Conservation (phyloP, 305 asterid species). For the Plantago lanceolata region DNA sequence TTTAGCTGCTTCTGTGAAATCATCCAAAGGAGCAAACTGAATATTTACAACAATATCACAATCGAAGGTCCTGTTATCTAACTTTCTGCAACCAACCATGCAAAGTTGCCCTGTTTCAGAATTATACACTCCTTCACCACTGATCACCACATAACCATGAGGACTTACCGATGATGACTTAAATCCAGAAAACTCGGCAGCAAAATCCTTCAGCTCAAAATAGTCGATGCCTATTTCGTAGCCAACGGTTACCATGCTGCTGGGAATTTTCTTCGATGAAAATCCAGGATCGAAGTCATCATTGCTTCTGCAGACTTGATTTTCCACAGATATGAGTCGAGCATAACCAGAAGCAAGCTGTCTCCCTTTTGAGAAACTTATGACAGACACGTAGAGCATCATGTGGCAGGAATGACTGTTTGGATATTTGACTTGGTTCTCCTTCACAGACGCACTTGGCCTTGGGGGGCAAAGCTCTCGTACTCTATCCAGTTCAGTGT, state of each 20-base stretch:
- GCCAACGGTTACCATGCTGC: constrained; percentile 37
- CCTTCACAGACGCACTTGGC: constrained; percentile 20
- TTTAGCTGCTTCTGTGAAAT: constrained; percentile 13
- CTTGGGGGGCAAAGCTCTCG: constrained; percentile 28
- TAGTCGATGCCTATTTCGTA: constrained; percentile 36
- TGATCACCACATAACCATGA: constrained; percentile 22
- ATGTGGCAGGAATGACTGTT: constrained; percentile 38
- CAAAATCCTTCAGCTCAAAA: not conserved
- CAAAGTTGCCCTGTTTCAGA: constrained; percentile 51
- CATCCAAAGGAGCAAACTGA: constrained; percentile 34
- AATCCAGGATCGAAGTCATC: not conserved
- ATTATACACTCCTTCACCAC: constrained; percentile 64
- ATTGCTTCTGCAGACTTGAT: constrained; percentile 19
- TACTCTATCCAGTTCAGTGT: constrained; percentile 40
- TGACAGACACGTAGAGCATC: constrained; percentile 41
- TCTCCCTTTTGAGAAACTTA: constrained; percentile 16
- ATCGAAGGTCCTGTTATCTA: constrained; percentile 27
- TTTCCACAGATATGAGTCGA: constrained; percentile 37
- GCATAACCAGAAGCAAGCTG: constrained; percentile 42
- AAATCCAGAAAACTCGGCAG: not conserved
- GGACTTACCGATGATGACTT: constrained; percentile 8
- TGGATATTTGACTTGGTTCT: constrained; percentile 33
- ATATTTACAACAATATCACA: constrained; percentile 51
- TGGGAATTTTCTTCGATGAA: not conserved
- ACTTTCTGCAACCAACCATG: constrained; percentile 65